A percentile compares a stretch with the other conserved stretches of the same genome.
Conservation (phyloP, 2,329 filamentous ascomycete genomes). For the Claviceps monticola region DNA sequence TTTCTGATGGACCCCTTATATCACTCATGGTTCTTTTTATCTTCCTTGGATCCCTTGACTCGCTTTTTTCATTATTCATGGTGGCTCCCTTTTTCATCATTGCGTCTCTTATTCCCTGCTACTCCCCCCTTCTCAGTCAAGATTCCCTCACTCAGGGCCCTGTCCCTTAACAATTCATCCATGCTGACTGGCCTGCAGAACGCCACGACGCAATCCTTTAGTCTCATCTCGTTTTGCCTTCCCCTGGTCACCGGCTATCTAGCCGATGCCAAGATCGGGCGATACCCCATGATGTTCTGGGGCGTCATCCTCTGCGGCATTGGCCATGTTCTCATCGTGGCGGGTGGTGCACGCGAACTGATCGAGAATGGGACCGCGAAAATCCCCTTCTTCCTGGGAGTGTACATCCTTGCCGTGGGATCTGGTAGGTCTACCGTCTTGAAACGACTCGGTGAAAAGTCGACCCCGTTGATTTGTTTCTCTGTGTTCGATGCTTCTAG, state of each 20-base stretch:
- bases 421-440: conserved; percentile 27
- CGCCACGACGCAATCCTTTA: conserved; percentile 32
- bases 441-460: no score
- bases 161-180: conserved; percentile 2
- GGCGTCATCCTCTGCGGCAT: conserved; percentile 54
- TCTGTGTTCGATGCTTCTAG: no score
- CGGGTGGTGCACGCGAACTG: conserved; percentile 36
- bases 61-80: no score
- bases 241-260: conserved; percentile 42
- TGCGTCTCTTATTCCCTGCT: no score
- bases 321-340: conserved; percentile 54
- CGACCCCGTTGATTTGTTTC: no score
- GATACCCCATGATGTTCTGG: conserved; percentile 57
- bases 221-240: conserved; percentile 41
- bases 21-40: conserved; percentile 14
- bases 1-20: conserved; percentile 15
- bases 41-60: no score
- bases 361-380: conserved; percentile 31
- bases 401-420: conserved; percentile 41
- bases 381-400: conserved; percentile 46
- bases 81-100: no score
- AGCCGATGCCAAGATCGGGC: conserved; percentile 55
- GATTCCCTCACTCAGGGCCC: no score
- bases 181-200: conserved; percentile 6
- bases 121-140: no score